These are phyloP conservation scores for Knoxia roxburghii DNA, from an alignment of 257 asterid genomes.

Conservation along the genomic window DNA sequence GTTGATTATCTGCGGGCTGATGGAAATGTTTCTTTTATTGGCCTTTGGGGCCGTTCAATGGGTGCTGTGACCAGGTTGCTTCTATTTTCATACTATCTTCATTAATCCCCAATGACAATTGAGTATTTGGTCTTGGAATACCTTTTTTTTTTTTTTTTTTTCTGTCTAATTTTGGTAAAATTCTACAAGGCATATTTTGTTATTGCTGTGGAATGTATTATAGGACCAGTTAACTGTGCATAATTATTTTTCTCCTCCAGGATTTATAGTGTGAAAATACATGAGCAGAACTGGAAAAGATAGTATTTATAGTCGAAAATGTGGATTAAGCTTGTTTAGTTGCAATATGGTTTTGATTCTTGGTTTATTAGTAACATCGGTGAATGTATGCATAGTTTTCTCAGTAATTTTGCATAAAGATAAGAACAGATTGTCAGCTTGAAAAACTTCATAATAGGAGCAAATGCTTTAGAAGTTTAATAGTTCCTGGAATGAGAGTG, in stretches of 20 bases:
- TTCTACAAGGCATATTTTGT: neutral
- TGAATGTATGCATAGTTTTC: neutral
- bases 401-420: neutral
- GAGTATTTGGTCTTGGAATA: too few relatives aligned
- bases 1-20: constrained; percentile 71
- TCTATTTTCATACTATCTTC: constrained; percentile 6
- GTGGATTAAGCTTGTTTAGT: neutral
- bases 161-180: too few relatives aligned
- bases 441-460: neutral
- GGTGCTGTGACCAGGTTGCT: constrained; percentile 85
- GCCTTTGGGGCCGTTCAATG: constrained; percentile 99
- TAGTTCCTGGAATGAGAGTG: neutral
- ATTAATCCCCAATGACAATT: neutral
- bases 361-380: neutral
- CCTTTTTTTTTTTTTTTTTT: neutral
- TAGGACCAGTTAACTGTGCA: neutral
- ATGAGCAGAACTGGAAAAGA: neutral
- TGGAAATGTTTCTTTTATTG: constrained; percentile 82
- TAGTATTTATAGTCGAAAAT: neutral
- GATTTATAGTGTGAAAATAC: neutral
- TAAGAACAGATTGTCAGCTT: too few relatives aligned
- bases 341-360: neutral
- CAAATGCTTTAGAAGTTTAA: neutral
- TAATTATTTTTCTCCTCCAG: neutral
- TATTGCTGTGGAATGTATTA: neutral